Conservation (phyloP, 108 stramenopile species). For the Conticribra guillardii region DNA sequence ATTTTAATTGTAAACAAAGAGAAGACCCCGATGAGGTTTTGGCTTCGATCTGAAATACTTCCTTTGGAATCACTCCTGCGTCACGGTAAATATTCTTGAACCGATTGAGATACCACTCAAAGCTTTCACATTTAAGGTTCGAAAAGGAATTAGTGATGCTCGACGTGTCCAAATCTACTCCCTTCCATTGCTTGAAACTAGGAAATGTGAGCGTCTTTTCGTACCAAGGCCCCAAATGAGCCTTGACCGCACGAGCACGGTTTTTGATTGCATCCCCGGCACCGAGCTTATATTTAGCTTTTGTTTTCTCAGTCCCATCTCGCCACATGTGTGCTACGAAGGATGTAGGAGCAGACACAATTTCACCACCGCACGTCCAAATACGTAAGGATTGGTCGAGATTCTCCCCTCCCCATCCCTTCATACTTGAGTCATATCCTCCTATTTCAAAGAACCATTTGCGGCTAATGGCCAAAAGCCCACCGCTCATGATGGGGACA, state of each 20-base stretch:
- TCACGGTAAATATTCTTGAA: constrained; percentile 43
- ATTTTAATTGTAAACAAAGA: constrained; percentile 33
- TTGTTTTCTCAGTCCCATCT: constrained; percentile 35
- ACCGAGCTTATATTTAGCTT: constrained; percentile 41
- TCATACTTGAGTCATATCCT: constrained; percentile 46
- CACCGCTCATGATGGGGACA: constrained; percentile 50
- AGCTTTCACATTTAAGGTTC: constrained; percentile 33
- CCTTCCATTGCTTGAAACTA: constrained; percentile 28
- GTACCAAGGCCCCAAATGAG: constrained; percentile 45
- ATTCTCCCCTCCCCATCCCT: constrained; percentile 51
- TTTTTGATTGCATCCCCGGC: constrained; percentile 46
- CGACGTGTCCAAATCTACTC: constrained; percentile 34
- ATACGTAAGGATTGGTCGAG: constrained; percentile 50
- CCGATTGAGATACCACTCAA: constrained; percentile 44
- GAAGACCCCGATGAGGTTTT: constrained; percentile 1
- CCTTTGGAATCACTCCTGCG: constrained; percentile 38
- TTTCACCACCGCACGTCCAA: constrained; percentile 51
- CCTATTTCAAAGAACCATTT: constrained; percentile 56
- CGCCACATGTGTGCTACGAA: constrained; percentile 52
- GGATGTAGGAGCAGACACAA: constrained; percentile 45
- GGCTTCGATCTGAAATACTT: constrained; percentile 46
- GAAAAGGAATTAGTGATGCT: constrained; percentile 33
- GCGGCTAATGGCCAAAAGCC: constrained; percentile 44
- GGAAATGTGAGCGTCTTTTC: constrained; percentile 44
- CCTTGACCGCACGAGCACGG: constrained; percentile 43